Conservation (phyloP, 441 rosid genomes). For the Capsella rubella region DNA sequence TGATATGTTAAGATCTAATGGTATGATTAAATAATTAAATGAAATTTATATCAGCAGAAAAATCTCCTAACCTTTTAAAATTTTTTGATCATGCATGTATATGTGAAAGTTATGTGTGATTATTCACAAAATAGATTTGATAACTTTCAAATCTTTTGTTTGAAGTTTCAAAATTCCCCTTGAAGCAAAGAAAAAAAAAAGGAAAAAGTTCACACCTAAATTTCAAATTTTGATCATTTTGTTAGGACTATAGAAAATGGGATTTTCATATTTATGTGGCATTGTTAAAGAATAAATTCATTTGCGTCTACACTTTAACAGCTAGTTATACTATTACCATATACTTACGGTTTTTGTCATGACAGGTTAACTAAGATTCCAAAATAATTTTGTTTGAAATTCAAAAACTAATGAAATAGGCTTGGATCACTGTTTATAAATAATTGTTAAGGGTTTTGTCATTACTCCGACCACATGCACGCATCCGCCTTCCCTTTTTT, state of each 20-base stretch:
- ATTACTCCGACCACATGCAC: conserved; percentile 33
- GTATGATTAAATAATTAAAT: background rate
- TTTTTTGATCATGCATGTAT: background rate
- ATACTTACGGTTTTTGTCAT: conserved; percentile 19
- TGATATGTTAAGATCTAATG: background rate
- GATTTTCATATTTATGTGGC: conserved; percentile 15
- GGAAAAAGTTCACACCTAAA: background rate
- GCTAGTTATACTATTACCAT: background rate
- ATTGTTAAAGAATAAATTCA: background rate
- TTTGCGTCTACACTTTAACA: conserved; percentile 25
- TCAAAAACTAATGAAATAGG: background rate
- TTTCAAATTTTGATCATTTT: background rate
- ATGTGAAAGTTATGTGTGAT: background rate
- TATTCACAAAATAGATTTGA: background rate
- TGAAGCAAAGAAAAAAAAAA: no score
- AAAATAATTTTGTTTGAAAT: conserved; percentile 2
- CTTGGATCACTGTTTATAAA: background rate
- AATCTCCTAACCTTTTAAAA: background rate
- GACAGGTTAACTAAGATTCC: conserved; percentile 1
- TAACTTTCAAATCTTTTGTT: background rate
- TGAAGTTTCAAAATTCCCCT: background rate
- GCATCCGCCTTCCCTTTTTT: conserved; percentile 18
- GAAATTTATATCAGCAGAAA: background rate
- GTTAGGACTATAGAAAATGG: background rate
- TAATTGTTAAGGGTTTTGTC: conserved; percentile 10